A percentile compares a stretch with the other conserved stretches of the same genome.
Conservation (phyloP, 495 filamentous ascomycete species). For the Tuber magnatum region DNA sequence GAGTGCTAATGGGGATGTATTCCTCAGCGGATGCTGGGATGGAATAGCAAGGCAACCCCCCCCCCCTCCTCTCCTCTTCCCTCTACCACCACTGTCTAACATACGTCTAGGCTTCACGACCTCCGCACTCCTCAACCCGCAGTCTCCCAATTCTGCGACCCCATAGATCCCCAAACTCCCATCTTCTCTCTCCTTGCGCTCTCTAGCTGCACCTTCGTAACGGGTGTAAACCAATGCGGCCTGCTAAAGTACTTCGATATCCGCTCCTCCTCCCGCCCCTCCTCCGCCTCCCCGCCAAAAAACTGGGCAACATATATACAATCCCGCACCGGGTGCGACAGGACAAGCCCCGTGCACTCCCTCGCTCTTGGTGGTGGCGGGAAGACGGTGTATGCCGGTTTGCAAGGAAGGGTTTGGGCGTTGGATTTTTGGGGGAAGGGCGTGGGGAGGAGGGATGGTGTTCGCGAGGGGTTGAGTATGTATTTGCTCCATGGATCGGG, state of each 20-base stretch:
- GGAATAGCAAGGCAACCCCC: conserved; percentile 48
- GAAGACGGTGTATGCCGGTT: conserved; percentile 23
- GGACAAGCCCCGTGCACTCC: conserved; percentile 22
- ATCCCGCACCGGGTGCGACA: background rate
- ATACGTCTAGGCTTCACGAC: conserved; percentile 55
- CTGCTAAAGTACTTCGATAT: conserved; percentile 62
- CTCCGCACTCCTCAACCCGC: conserved; percentile 50
- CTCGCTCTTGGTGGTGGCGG: conserved; percentile 21
- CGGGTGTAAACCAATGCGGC: conserved; percentile 52
- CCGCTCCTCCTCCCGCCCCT: conserved; percentile 36
- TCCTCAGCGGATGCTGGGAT: conserved; percentile 58
- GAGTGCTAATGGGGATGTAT: conserved; percentile 47
- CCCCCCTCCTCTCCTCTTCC: no score
- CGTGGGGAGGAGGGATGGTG: background rate
- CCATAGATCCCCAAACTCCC: conserved; percentile 49
- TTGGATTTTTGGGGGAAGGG: conserved; percentile 22
- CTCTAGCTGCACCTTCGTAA: conserved; percentile 52
- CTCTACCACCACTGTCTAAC: background rate
- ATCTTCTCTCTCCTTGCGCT: conserved; percentile 57
- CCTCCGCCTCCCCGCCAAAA: background rate
- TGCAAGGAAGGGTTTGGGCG: conserved; percentile 31
- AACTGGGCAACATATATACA: conserved; percentile 34
- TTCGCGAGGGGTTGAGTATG: background rate
- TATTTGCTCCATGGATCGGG: background rate
- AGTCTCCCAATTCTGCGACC: conserved; percentile 51